These are phyloP conservation scores for Paraphoma sp. DNA, from an alignment of 2,329 filamentous ascomycete genomes.

Conservation along the genomic window DNA sequence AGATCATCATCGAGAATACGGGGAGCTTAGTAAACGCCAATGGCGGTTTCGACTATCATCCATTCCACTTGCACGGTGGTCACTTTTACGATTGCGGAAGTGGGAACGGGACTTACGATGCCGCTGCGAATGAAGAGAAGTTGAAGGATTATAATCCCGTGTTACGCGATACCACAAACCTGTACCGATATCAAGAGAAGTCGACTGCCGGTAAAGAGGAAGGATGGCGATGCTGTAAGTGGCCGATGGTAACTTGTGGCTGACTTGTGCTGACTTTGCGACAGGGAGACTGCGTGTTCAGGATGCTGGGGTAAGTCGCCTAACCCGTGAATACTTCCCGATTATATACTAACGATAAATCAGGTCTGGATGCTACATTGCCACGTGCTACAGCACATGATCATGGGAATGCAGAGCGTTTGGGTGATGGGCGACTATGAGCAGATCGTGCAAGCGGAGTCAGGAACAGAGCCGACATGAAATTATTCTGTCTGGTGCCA, in stretches of 20 bases:
- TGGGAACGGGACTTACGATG: conserved; percentile 62
- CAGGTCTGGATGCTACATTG: conserved; percentile 66
- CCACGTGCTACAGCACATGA: conserved; percentile 64
- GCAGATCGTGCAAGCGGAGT: conserved; percentile 36
- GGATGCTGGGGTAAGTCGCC: neutral
- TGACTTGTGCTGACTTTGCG: neutral
- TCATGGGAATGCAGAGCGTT: conserved; percentile 60
- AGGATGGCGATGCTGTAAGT: conserved; percentile 65
- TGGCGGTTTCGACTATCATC: conserved; percentile 50
- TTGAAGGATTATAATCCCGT: conserved; percentile 48
- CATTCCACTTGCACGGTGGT: conserved; percentile 63
- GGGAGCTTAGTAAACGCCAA: conserved; percentile 21
- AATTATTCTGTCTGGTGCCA: neutral
- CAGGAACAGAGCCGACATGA: neutral
- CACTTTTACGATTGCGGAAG: conserved; percentile 63
- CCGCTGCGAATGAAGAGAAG: conserved; percentile 55
- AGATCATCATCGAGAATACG: conserved; percentile 58
- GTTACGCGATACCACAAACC: conserved; percentile 58
- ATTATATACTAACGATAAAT: neutral
- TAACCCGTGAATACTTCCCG: neutral
- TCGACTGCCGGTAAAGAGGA: conserved; percentile 50
- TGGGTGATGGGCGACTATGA: conserved; percentile 55
- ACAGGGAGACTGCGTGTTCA: conserved; percentile 57
- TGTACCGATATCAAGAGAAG: conserved; percentile 60
- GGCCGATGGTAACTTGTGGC: neutral